A percentile compares a stretch with the other conserved stretches of the same genome.
phyloP scores from a whole-genome alignment of 306 rosid species.

The Sicyos baderoa region DNA sequence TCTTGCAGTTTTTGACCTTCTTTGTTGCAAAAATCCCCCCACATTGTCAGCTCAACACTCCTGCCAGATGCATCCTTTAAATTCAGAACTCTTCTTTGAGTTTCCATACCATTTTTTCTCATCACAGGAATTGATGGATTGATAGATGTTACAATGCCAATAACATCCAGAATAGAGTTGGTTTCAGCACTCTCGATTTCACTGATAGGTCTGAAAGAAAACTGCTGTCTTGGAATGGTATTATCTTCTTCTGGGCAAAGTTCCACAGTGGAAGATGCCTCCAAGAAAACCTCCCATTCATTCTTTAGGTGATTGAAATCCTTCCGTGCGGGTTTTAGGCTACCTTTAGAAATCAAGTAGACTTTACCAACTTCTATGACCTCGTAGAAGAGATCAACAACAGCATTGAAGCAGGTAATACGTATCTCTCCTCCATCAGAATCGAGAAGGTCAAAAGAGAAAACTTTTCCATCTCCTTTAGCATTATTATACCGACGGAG shows the following conservation, averaged over 20 bases:
- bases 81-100: constrained; percentile 71
- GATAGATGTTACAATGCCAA: constrained; percentile 68
- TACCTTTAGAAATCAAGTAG: constrained; percentile 84
- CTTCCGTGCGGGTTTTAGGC: constrained; percentile 87
- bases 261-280: constrained; percentile 67
- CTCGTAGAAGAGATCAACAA: constrained; percentile 80
- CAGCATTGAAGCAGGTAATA: constrained; percentile 90
- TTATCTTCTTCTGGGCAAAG: constrained; percentile 82
- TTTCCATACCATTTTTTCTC: constrained; percentile 99
- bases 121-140: constrained; percentile 83
- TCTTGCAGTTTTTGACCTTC: constrained; percentile 88
- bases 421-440: constrained; percentile 97
- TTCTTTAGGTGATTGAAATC: constrained; percentile 86
- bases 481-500: constrained; percentile 93
- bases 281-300: constrained; percentile 91
- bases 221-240: constrained; percentile 83
- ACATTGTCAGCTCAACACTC: constrained; percentile 78
- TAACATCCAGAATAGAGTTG: constrained; percentile 68
- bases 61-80: constrained; percentile 71
- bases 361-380: constrained; percentile 80
- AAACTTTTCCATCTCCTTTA: constrained; percentile 94
- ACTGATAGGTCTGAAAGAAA: constrained; percentile 73
- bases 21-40: constrained; percentile 95
- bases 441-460: constrained; percentile 92
- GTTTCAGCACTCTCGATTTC: constrained; percentile 69